Conservation (phyloP, 2,329 filamentous ascomycete genomes). For the Colletotrichum horii region DNA sequence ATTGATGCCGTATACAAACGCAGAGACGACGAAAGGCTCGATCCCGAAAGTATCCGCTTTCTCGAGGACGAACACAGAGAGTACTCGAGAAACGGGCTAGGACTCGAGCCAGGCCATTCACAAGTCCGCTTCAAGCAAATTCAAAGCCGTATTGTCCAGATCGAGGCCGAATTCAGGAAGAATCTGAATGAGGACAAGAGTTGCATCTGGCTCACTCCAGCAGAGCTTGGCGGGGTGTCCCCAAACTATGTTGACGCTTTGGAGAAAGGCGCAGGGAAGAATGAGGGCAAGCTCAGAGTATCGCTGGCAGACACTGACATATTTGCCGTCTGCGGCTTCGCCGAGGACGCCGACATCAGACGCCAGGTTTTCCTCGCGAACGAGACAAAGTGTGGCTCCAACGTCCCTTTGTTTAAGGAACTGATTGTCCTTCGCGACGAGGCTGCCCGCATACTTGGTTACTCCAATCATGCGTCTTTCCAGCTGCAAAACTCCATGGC, state of each 20-base stretch:
- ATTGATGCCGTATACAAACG: slow-evolving; percentile 62
- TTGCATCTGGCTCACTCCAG: slow-evolving; percentile 77
- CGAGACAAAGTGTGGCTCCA: slow-evolving; percentile 81
- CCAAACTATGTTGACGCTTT: slow-evolving; percentile 69
- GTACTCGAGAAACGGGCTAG: slow-evolving; percentile 78
- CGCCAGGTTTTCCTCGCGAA: slow-evolving; percentile 74
- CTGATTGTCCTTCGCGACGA: slow-evolving; percentile 61
- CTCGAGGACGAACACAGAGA: slow-evolving; percentile 79
- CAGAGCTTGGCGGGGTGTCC: slow-evolving; percentile 80
- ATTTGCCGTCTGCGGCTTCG: slow-evolving; percentile 80
- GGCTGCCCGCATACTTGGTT: slow-evolving; percentile 59
- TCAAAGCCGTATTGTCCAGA: too few species aligned
- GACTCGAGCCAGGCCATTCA: slow-evolving; percentile 70
- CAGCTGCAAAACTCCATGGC: slow-evolving; percentile 65
- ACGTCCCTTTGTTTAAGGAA: slow-evolving; percentile 53
- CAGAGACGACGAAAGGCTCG: slow-evolving; percentile 61
- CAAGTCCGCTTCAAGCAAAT: slow-evolving; percentile 84
- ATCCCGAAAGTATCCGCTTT: slow-evolving; percentile 73
- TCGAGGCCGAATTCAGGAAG: slow-evolving; percentile 78
- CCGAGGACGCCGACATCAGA: slow-evolving; percentile 71
- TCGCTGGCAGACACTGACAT: slow-evolving; percentile 86
- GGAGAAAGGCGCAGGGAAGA: slow-evolving; percentile 74
- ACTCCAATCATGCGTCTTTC: slow-evolving; percentile 61
- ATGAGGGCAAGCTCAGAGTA: slow-evolving; percentile 76
- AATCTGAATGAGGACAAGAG: slow-evolving; percentile 83